Percentiles rank a stretch among this genome's conserved stretches.
These are phyloP conservation scores for Metschnikowia dekortorum DNA, from an alignment of 805 yeast genomes.

Conservation along the genomic window DNA sequence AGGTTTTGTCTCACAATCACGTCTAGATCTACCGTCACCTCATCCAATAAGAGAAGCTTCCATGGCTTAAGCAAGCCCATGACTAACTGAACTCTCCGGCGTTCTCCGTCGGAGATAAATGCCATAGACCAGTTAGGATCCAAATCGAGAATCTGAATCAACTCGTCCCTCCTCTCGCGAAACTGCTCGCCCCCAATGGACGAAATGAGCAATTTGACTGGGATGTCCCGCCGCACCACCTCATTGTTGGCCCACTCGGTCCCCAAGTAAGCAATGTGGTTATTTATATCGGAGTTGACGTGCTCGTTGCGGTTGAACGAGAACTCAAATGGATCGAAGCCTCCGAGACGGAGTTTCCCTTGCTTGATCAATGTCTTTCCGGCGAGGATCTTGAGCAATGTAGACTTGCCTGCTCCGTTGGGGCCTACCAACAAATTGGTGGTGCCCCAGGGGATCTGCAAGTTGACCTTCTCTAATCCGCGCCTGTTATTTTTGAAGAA, in stretches of 20 bases:
- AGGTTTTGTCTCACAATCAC: slow-evolving; percentile 81
- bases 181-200: slow-evolving; percentile 70
- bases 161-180: slow-evolving; percentile 69
- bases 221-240: slow-evolving; percentile 85
- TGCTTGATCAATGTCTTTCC: slow-evolving; percentile 82
- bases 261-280: slow-evolving; percentile 74
- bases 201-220: slow-evolving; percentile 71
- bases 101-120: slow-evolving; percentile 87
- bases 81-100: slow-evolving; percentile 87
- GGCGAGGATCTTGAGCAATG: slow-evolving; percentile 76
- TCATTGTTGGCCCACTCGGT: slow-evolving; percentile 97
- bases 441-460: slow-evolving; percentile 64
- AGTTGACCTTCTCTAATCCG: slow-evolving; percentile 61
- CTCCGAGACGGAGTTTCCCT: slow-evolving; percentile 71
- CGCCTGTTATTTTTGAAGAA: slow-evolving; percentile 53
- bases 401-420: slow-evolving; percentile 96
- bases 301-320: slow-evolving; percentile 47
- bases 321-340: slow-evolving; percentile 75
- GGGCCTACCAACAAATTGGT: slow-evolving; percentile 85
- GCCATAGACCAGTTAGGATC: slow-evolving; percentile 92
- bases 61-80: slow-evolving; percentile 94
- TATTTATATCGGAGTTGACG: slow-evolving; percentile 41
- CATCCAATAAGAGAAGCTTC: slow-evolving; percentile 83
- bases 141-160: slow-evolving; percentile 76
- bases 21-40: slow-evolving; percentile 94